Percentiles rank a stretch among this genome's conserved stretches.
phyloP scores from a whole-genome alignment of 176 grass and related monocot genomes.

The Zoysia japonica region DNA sequence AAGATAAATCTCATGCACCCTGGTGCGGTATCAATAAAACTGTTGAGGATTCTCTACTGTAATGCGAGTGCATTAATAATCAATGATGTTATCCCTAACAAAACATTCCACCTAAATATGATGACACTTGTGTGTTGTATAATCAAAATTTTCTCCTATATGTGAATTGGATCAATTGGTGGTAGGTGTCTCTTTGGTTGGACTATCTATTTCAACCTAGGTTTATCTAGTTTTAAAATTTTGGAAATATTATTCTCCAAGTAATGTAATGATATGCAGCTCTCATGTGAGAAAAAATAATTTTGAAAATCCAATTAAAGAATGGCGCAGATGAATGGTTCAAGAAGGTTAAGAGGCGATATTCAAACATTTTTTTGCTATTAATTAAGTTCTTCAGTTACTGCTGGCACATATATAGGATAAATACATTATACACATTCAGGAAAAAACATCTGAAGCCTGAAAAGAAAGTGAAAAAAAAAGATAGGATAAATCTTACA shows the following conservation, averaged over 20 bases:
- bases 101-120: not conserved
- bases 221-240: not conserved
- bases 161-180: not conserved
- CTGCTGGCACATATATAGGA: not conserved
- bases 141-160: not conserved
- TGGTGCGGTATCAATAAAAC: not conserved
- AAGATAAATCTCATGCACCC: not conserved
- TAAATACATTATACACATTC: not conserved
- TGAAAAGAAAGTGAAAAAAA: not conserved
- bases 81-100: not conserved
- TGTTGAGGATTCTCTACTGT: not conserved
- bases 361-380: too few relatives aligned
- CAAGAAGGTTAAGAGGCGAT: not conserved
- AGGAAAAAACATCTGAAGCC: not conserved
- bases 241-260: not conserved
- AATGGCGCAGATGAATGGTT: not conserved
- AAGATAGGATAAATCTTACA: conserved; percentile 34
- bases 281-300: not conserved
- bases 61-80: too few relatives aligned
- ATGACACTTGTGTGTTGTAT: not conserved
- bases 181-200: not conserved
- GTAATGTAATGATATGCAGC: not conserved
- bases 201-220: not conserved
- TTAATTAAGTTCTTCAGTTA: too few relatives aligned
- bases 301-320: not conserved